phyloP scores from a whole-genome alignment of 148 eudicot genomes.

The Rhododendron williamsianum region DNA sequence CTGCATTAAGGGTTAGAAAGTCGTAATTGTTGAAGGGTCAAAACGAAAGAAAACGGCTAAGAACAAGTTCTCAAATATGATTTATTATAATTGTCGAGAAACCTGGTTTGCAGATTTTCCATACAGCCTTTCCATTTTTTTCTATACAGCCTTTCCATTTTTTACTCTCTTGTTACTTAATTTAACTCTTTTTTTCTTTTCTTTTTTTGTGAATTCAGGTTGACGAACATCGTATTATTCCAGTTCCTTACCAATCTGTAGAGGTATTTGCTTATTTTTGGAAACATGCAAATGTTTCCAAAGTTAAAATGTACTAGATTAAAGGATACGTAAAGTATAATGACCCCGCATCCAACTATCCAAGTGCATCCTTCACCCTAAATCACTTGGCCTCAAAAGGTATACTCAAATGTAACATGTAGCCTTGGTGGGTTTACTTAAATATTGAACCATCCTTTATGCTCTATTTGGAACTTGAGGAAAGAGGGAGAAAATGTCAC shows the following conservation, averaged over 20 bases:
- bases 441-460: not conserved
- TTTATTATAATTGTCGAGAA: not conserved
- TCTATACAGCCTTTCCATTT: not conserved
- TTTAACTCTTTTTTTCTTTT: not conserved
- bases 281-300: not conserved
- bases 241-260: constrained; percentile 75
- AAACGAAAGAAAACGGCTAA: not conserved
- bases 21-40: not conserved
- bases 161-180: not conserved
- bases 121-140: not conserved
- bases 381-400: not conserved
- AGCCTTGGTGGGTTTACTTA: not conserved
- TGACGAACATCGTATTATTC: constrained; percentile 68
- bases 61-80: not conserved
- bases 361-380: not conserved
- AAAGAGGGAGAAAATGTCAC: no score
- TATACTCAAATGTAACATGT: not conserved
- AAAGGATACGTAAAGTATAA: not conserved
- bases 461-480: not conserved
- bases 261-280: constrained; percentile 47
- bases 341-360: not conserved
- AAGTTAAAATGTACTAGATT: no score
- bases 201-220: constrained; percentile 43
- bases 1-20: not conserved
- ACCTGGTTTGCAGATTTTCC: constrained; percentile 6